Conservation (phyloP, 2,329 filamentous ascomycete genomes). For the Chaetomium olivaceum region DNA sequence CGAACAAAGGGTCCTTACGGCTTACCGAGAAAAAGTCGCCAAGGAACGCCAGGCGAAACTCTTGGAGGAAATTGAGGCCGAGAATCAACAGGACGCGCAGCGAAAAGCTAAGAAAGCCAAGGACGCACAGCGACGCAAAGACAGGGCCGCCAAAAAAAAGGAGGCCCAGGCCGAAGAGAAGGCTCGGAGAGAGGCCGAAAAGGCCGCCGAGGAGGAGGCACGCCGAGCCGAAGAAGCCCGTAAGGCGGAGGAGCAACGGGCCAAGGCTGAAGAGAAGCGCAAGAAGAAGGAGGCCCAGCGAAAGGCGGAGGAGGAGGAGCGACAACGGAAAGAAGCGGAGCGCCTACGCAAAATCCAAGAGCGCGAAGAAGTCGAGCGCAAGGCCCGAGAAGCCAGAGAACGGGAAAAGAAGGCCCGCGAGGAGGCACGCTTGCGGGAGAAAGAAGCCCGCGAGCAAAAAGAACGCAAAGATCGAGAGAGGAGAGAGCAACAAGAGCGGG, state of each 20-base stretch:
- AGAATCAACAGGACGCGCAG: conserved; percentile 72
- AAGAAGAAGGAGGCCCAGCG: conserved; percentile 89
- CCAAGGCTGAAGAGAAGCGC: conserved; percentile 84
- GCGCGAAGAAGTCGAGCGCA: conserved; percentile 84
- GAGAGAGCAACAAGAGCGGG: conserved; percentile 62
- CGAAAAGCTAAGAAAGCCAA: conserved; percentile 91
- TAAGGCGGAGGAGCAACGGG: conserved; percentile 75
- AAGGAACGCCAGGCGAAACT: conserved; percentile 88
- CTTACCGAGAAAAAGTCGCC: conserved; percentile 97
- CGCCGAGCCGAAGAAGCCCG: conserved; percentile 76
- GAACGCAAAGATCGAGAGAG: conserved; percentile 71
- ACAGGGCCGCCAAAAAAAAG: conserved; percentile 88
- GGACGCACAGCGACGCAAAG: conserved; percentile 92
- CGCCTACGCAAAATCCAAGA: conserved; percentile 76
- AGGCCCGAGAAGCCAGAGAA: conserved; percentile 77
- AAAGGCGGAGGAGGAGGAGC: conserved; percentile 88
- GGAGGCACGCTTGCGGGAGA: conserved; percentile 80
- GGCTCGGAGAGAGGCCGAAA: conserved; percentile 82
- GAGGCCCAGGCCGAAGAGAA: conserved; percentile 88
- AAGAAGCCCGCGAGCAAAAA: conserved; percentile 73
- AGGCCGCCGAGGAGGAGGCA: conserved; percentile 82
- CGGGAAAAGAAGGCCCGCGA: conserved; percentile 75
- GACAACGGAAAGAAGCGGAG: conserved; percentile 80
- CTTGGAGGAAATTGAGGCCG: conserved; percentile 86
- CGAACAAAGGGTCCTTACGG: conserved; percentile 91